A percentile compares a stretch with the other conserved stretches of the same genome.
phyloP scores from a whole-genome alignment of 371 early-diverging fungal species.

The Rhizopus delemar region DNA sequence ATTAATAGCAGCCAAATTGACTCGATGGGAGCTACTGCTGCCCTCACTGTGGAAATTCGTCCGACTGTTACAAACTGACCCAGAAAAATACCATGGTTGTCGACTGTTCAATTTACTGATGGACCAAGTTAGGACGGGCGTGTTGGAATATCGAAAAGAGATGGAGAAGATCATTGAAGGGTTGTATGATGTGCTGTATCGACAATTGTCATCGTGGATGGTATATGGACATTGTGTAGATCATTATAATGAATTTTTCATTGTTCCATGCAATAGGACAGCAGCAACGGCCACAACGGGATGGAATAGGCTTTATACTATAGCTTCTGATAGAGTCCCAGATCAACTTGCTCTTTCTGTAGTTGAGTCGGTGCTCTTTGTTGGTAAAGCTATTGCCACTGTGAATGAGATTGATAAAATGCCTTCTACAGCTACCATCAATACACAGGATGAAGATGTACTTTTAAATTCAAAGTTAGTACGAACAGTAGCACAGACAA shows the following conservation, averaged over 20 bases:
- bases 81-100: constrained; percentile 50
- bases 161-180: constrained; percentile 56
- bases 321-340: constrained; percentile 56
- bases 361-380: constrained; percentile 69
- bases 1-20: constrained; percentile 42
- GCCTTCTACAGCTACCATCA: neutral
- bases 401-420: constrained; percentile 37
- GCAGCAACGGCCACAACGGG: constrained; percentile 16
- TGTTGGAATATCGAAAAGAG: constrained; percentile 50
- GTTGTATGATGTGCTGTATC: constrained; percentile 63
- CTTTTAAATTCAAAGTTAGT: constrained; percentile 1
- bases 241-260: constrained; percentile 71
- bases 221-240: constrained; percentile 69
- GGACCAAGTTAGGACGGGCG: constrained; percentile 59
- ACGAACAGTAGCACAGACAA: constrained; percentile 3
- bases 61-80: constrained; percentile 28
- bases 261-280: constrained; percentile 26
- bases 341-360: constrained; percentile 49
- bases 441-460: constrained; percentile 8
- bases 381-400: constrained; percentile 73
- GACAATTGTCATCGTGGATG: constrained; percentile 75
- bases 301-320: constrained; percentile 57
- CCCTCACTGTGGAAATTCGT: constrained; percentile 42
- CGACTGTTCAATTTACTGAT: constrained; percentile 59
- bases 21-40: constrained; percentile 48